Evolutionary conservation across 2,329 filamentous ascomycete species (phyloP), one percentile per base, ranked within the genome.

Genomic region (Pleoardoris graminearum): DNA sequence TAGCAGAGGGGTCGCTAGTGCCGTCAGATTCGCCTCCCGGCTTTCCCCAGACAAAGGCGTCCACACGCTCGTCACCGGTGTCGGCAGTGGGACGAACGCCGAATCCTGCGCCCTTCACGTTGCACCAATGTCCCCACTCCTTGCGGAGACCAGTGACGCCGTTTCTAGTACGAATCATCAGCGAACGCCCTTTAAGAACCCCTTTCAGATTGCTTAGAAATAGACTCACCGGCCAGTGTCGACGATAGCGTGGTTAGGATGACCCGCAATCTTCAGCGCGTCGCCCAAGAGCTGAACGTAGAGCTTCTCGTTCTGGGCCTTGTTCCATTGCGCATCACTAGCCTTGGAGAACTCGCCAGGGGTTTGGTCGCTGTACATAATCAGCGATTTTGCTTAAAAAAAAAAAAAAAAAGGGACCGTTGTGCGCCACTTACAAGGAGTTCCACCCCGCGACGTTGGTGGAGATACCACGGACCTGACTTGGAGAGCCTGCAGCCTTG

Each of bases 91-190:
- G 65, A 0, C 53, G 38, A 0, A 46, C 16, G 10, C 65, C 65
- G 35, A 63, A 68, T 6, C 64, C 64, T n/a, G 58, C 38, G 16
- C 64, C 64, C 5, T 45, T 44, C 21, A 68, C 57, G 32, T 68
- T 68, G 54, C 65, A 68, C 65, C 65, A 68, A n/a, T 62, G 60
- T 17, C 65, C 65, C 65, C 65, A 68, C 45, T 60, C 63, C 12
- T 51, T 50, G 7, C 65, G 48, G 2, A 63, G 64, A 17, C 63
- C 61, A 10, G 60, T 60, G 12, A 60, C 52, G 7, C 57, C 63
- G 33, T 47, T 47, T 11, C 44, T 47, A 10, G 16, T 16, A 67
- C 55, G n/a, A n/a, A 42, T 11, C 36, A 29, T 44, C 27, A 44
- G 29, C 21, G 19, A 3, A 23, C 22, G 10, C n/a, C 22, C 12